Conservation (phyloP, 768 basidiomycete species). For the Suillus alpinus region DNA sequence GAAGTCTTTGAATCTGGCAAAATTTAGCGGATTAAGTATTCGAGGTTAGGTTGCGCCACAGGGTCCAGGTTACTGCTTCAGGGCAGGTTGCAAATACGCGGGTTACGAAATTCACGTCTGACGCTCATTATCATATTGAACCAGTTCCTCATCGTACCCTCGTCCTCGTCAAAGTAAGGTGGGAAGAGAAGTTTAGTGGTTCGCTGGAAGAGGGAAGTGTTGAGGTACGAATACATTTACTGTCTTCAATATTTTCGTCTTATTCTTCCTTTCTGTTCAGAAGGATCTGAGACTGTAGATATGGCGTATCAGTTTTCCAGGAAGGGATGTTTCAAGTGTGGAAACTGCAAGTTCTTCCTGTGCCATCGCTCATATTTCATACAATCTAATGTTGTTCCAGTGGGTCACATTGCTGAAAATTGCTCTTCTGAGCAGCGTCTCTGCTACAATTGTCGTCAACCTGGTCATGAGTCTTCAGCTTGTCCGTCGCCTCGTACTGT, state of each 20-base stretch:
- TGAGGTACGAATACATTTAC: conserved; percentile 43
- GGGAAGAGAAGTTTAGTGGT: conserved; percentile 63
- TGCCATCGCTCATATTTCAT: conserved; percentile 12
- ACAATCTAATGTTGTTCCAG: conserved; percentile 37
- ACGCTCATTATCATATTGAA: conserved; percentile 18
- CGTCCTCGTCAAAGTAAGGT: conserved; percentile 61
- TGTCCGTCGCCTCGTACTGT: conserved; percentile 83
- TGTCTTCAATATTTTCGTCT: conserved; percentile 5
- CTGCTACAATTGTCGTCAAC: conserved; percentile 93
- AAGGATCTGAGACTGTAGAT: conserved; percentile 33
- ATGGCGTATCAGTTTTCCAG: conserved; percentile 84
- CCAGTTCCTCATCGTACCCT: conserved; percentile 35
- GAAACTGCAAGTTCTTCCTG: conserved; percentile 65
- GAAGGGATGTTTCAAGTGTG: conserved; percentile 93
- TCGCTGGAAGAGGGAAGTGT: conserved; percentile 74
- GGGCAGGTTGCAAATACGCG: conserved; percentile 29
- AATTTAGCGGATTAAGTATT: not conserved
- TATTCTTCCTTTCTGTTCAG: conserved; percentile 24
- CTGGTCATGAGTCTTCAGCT: conserved; percentile 89
- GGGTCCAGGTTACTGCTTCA: conserved; percentile 24
- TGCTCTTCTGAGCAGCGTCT: conserved; percentile 86
- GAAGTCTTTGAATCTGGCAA: not conserved
- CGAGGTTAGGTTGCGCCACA: conserved; percentile 21
- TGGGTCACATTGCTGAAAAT: conserved; percentile 91
- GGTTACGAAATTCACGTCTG: conserved; percentile 8